phyloP scores from a whole-genome alignment of 1,139 yeast genomes.

The Suhomyces anneliseae region DNA sequence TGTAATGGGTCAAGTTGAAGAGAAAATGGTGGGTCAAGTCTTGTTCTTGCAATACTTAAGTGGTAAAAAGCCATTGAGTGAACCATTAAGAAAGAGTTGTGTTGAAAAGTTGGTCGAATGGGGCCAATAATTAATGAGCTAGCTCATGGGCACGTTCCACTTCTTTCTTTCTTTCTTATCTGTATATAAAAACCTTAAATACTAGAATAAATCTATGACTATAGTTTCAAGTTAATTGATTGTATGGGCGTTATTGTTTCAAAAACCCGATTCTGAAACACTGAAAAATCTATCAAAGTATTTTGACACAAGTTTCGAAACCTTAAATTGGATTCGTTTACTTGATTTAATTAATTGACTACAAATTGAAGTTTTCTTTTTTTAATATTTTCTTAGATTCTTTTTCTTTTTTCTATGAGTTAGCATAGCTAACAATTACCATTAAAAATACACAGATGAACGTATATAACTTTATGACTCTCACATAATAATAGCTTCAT shows the following conservation, averaged over 20 bases:
- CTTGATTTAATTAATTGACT: too few species aligned
- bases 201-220: too few species aligned
- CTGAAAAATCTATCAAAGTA: too few species aligned
- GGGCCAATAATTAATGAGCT: slow-evolving; percentile 1
- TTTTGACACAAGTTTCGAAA: too few species aligned
- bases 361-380: too few species aligned
- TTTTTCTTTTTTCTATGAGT: background rate
- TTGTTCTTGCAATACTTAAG: slow-evolving; percentile 62
- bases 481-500: slow-evolving; percentile 96
- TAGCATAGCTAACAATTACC: slow-evolving; percentile 1
- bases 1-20: slow-evolving; percentile 47
- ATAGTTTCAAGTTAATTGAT: too few species aligned
- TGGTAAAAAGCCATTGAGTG: slow-evolving; percentile 57
- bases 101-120: slow-evolving; percentile 24
- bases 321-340: too few species aligned
- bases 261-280: too few species aligned
- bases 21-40: slow-evolving; percentile 52
- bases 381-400: too few species aligned
- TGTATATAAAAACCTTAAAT: background rate
- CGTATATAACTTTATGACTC: background rate
- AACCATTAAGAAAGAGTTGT: slow-evolving; percentile 37
- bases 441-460: slow-evolving; percentile 4
- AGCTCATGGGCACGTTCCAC: too few species aligned
- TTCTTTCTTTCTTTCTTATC: too few species aligned
- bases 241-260: too few species aligned